Evolutionary conservation across 495 filamentous ascomycete species (phyloP), one percentile per base, ranked within the genome.

Genomic region (Letharia lupina): DNA sequence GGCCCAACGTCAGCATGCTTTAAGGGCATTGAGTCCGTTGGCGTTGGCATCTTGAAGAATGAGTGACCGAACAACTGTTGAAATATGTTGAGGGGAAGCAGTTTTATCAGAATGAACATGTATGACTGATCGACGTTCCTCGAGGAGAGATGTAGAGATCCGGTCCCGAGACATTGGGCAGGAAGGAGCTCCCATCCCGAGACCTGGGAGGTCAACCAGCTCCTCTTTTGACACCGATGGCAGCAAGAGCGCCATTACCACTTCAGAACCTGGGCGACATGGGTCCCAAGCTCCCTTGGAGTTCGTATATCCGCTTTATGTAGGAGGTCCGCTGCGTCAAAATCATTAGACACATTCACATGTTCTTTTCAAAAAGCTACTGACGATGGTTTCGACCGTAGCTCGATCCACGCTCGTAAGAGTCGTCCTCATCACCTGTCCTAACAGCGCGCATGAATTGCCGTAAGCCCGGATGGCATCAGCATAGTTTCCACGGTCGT

Each of bases 351-450:
- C 18, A n/a, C 2, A 28, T 39, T 42, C 4, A 35, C 0, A 23
- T 7, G 33, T 28, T 1, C 13, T 6, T 2, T 10, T 37, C 20
- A 48, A n/a, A 3, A 18, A 0, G 2, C 0, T 13, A 66, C 59
- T 52, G 28, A 66, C 64, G n/a, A 66, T 47, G 28, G 44, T 59
- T 44, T 66, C 64, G n/a, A 66, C 33, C 10, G 61, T 66, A 18
- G 28, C 11, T 16, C 52, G 60, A 39, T 66, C 57, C 28, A 35
- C 45, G 1, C 28, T 40, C 16, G 56, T 59, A 45, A 61, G 60
- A 39, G 15, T 39, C 45, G 39, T 61, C 45, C 48, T 61, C 64
- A 61, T 66, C 39, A 66, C 64, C 40, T 61, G 64, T 31, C 64
- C 58, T 33, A 66, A 35, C 35, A 66, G 45, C 23, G 44, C 42